These are phyloP conservation scores for Chlamydomonas reinhardtii DNA, from an alignment of 163 green algal genomes.

Conservation along the genomic window DNA sequence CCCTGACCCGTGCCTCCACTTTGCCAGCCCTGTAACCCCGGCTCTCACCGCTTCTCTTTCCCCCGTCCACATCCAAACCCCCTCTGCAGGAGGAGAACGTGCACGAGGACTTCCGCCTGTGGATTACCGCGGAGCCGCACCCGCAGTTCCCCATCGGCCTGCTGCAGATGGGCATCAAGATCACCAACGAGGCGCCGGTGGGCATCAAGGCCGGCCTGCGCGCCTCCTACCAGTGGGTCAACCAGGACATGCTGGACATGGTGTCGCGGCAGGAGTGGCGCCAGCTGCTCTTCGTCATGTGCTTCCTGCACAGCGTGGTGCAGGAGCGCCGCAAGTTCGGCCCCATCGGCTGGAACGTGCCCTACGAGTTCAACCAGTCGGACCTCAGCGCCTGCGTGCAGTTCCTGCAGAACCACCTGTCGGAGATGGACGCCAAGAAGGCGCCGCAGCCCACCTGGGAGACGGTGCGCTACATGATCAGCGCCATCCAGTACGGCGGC, in stretches of 20 bases:
- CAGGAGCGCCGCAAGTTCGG: slow-evolving; percentile 96
- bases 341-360: slow-evolving; percentile 94
- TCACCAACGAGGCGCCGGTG: slow-evolving; percentile 94
- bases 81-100: slow-evolving; percentile 68
- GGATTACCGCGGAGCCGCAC: slow-evolving; percentile 95
- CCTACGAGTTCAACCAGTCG: slow-evolving; percentile 96
- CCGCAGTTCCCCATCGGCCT: slow-evolving; percentile 95
- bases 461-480: slow-evolving; percentile 96
- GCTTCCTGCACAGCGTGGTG: slow-evolving; percentile 92
- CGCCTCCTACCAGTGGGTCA: slow-evolving; percentile 89
- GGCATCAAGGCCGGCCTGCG: slow-evolving; percentile 92
- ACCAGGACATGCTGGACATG: slow-evolving; percentile 92
- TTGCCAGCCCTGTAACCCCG: too few relatives aligned
- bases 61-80: background rate
- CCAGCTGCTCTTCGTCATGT: slow-evolving; percentile 94
- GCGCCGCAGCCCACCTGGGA: slow-evolving; percentile 85
- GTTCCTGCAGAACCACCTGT: slow-evolving; percentile 95
- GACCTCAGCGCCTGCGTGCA: slow-evolving; percentile 91
- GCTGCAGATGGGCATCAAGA: slow-evolving; percentile 96
- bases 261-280: slow-evolving; percentile 89
- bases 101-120: slow-evolving; percentile 94
- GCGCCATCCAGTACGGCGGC: slow-evolving; percentile 95
- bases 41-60: too few relatives aligned
- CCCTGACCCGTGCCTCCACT: too few relatives aligned
- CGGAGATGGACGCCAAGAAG: slow-evolving; percentile 94